Conservation (phyloP, 257 asterid species). For the Mitragyna speciosa region DNA sequence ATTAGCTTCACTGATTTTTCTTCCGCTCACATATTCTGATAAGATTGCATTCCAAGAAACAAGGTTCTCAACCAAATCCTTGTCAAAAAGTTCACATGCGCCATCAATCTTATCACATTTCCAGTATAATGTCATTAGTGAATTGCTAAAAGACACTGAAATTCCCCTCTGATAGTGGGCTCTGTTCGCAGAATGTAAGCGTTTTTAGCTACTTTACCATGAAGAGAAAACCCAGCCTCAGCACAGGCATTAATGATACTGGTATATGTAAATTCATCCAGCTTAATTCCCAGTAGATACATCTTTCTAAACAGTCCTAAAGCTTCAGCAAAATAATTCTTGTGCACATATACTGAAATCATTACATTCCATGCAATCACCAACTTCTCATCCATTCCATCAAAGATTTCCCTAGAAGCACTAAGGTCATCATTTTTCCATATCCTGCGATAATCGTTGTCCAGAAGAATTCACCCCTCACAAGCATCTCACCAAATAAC, state of each 20-base stretch:
- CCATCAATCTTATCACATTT: conserved; percentile 13
- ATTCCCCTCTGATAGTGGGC: not conserved
- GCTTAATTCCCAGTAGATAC: conserved; percentile 9
- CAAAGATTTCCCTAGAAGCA: conserved; percentile 15
- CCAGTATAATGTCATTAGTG: conserved; percentile 16
- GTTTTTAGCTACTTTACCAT: conserved; percentile 17
- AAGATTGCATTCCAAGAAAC: conserved; percentile 17
- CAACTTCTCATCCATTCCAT: conserved; percentile 14
- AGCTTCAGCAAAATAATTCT: not conserved
- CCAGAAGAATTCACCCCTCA: conserved; percentile 12
- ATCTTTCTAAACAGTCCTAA: conserved; percentile 10
- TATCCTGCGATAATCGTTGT: conserved; percentile 12
- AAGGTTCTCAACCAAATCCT: conserved; percentile 11
- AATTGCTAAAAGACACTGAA: conserved; percentile 13
- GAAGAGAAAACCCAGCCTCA: conserved; percentile 15
- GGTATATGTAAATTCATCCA: conserved; percentile 16
- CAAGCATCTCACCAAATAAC: conserved; percentile 20
- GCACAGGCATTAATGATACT: conserved; percentile 11
- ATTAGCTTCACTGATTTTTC: conserved; percentile 8
- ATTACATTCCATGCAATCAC: conserved; percentile 20
- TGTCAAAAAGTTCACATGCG: conserved; percentile 14
- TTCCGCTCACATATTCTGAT: not conserved
- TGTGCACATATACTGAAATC: conserved; percentile 18
- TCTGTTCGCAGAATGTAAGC: conserved; percentile 11
- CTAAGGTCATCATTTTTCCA: conserved; percentile 7